Conservation (phyloP, 371 early-diverging fungal species). For the Caulochytrium protostelioides region DNA sequence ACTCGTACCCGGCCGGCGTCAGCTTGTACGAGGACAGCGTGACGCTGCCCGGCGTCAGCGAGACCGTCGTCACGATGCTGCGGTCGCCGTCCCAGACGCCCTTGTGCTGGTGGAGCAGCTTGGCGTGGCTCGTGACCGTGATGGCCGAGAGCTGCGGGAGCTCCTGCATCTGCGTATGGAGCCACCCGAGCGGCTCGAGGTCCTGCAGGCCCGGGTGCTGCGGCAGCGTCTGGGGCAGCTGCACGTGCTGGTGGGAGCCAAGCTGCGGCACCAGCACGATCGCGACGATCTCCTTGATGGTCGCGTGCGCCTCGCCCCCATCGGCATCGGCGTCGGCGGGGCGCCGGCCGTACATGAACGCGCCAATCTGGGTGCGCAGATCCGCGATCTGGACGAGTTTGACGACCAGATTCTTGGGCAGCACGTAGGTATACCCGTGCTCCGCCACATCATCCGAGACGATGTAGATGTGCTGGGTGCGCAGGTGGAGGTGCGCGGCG, state of each 20-base stretch:
- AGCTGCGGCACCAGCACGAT: constrained; percentile 93
- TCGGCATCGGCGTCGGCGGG: too few species aligned
- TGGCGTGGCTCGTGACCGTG: constrained; percentile 76
- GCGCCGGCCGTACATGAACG: constrained; percentile 81
- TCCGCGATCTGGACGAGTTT: constrained; percentile 87
- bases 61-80: constrained; percentile 68
- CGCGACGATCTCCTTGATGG: constrained; percentile 86
- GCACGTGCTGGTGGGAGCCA: constrained; percentile 82
- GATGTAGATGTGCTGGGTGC: constrained; percentile 90
- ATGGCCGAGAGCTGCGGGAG: constrained; percentile 71
- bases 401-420: constrained; percentile 92
- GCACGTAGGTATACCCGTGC: constrained; percentile 73
- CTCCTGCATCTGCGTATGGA: constrained; percentile 91
- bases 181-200: constrained; percentile 93
- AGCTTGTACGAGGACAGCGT: constrained; percentile 85
- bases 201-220: constrained; percentile 65
- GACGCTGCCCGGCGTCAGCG: constrained; percentile 93
- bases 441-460: constrained; percentile 84
- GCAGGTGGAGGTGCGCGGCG: constrained; percentile 74
- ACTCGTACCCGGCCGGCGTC: constrained; percentile 84
- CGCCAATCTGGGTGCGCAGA: constrained; percentile 83
- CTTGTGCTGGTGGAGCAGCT: constrained; percentile 61
- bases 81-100: constrained; percentile 82
- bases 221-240: constrained; percentile 69
- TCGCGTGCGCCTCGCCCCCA: too few species aligned